A percentile compares a stretch with the other conserved stretches of the same genome.
Conservation (phyloP, 2,329 filamentous ascomycete species). For the Teratosphaeria viscida region DNA sequence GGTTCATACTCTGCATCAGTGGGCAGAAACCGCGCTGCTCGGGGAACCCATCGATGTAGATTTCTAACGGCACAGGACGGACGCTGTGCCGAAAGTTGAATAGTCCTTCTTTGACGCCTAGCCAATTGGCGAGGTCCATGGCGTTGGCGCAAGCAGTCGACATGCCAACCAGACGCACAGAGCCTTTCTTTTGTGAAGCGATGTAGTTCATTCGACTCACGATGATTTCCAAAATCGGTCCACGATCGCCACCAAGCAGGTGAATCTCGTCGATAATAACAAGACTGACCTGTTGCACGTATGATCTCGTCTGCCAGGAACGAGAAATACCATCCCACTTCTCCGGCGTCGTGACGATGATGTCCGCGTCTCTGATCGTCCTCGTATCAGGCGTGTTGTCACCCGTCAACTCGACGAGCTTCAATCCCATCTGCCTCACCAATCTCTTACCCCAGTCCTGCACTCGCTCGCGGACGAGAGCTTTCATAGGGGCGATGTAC, state of each 20-base stretch:
- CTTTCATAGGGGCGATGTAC: constrained; percentile 99
- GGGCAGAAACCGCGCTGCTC: constrained; percentile 93
- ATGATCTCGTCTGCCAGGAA: constrained; percentile 96
- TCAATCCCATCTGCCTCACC: constrained; percentile 71
- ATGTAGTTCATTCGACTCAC: constrained; percentile 95
- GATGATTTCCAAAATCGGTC: constrained; percentile 96
- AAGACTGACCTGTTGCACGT: constrained; percentile 85
- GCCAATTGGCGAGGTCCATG: constrained; percentile 86
- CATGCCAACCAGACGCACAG: constrained; percentile 92
- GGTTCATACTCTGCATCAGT: constrained; percentile 98
- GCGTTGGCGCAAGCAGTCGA: constrained; percentile 97
- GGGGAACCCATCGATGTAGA: constrained; percentile 95
- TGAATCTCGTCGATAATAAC: constrained; percentile 99
- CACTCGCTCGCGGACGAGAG: constrained; percentile 88
- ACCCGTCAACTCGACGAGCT: constrained; percentile 88
- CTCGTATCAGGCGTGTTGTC: constrained; percentile 96
- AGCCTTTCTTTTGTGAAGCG: constrained; percentile 79
- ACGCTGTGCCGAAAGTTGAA: constrained; percentile 98
- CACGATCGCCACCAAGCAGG: constrained; percentile 87
- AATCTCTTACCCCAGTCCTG: constrained; percentile 86
- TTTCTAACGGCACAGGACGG: constrained; percentile 85
- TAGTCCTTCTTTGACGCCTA: constrained; percentile 85
- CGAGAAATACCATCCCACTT: constrained; percentile 99
- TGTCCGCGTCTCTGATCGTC: constrained; percentile 89
- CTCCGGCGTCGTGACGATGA: constrained; percentile 98